Evolutionary conservation across 2,329 filamentous ascomycete genomes (phyloP).

Genomic region (Didymella arachidicola): DNA sequence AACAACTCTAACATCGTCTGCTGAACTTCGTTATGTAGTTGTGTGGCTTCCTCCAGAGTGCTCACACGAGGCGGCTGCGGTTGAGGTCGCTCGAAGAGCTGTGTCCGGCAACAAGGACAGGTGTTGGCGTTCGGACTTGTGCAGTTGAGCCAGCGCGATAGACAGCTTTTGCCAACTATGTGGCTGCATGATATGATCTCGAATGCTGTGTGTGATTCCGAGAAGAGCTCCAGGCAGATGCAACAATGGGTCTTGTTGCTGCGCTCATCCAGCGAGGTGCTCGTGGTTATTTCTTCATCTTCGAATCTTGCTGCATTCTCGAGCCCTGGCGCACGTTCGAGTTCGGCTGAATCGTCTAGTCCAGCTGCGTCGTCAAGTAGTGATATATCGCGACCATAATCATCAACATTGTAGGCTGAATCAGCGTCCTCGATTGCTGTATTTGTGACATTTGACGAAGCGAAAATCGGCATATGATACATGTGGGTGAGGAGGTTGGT

Average conservation of each 20-base stretch:
- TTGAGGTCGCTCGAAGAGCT: conserved; percentile 17
- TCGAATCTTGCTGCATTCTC: too few relatives aligned
- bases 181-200: conserved; percentile 19
- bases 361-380: not conserved
- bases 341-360: not conserved
- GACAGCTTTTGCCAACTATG: conserved; percentile 21
- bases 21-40: too few relatives aligned
- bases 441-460: not conserved
- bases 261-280: not conserved
- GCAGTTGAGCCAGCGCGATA: conserved; percentile 24
- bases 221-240: conserved; percentile 23
- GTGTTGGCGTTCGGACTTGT: conserved; percentile 19
- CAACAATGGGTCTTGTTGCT: conserved; percentile 14
- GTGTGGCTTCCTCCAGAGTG: too few relatives aligned
- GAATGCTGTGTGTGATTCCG: conserved; percentile 16
- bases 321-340: too few relatives aligned
- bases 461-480: not conserved
- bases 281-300: too few relatives aligned
- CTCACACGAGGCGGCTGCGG: not conserved
- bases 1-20: too few relatives aligned
- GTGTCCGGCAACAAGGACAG: conserved; percentile 25
- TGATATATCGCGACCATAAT: conserved; percentile 15
- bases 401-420: conserved; percentile 20
- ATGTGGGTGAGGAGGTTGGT: not conserved
- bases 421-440: conserved; percentile 8